Evolutionary conservation across 75 land plant genomes (phyloP).

Genomic region (Pseudotsuga menziesii): DNA sequence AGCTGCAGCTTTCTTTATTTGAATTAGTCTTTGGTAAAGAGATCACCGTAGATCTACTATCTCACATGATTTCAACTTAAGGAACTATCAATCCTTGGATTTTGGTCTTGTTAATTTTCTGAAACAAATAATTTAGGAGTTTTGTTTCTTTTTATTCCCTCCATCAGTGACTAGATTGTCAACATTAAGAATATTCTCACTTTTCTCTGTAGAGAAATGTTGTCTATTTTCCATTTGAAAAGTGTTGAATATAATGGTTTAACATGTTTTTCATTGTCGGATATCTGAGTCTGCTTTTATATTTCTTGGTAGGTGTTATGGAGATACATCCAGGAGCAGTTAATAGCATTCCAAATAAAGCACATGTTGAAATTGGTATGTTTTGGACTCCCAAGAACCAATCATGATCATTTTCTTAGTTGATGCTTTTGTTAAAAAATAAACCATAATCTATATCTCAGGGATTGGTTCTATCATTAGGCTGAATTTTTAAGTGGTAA

Average conservation of each 20-base stretch:
- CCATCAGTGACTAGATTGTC: background rate
- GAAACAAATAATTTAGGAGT: too few relatives aligned
- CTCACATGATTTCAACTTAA: too few relatives aligned
- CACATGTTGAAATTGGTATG: constrained; percentile 84
- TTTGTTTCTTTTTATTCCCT: too few relatives aligned
- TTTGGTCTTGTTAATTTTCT: too few relatives aligned
- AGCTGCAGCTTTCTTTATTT: too few relatives aligned
- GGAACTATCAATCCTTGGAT: too few relatives aligned
- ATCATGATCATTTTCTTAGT: background rate
- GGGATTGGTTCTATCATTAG: background rate
- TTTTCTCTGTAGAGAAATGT: background rate
- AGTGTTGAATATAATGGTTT: background rate
- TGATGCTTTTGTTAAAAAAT: background rate
- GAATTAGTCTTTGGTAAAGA: too few relatives aligned
- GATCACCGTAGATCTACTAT: too few relatives aligned
- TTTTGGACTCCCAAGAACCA: background rate
- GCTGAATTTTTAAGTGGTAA: background rate
- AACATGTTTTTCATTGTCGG: background rate
- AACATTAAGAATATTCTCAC: background rate
- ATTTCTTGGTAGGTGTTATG: constrained; percentile 44
- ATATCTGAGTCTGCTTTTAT: constrained; percentile 4
- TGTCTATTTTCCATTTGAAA: background rate
- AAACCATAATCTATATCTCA: background rate
- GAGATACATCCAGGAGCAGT: constrained; percentile 93
- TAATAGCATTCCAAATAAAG: constrained; percentile 91